Base-by-base conservation (phyloP, 805 yeast genomes). In the Saccharomyces mikatae region DNA sequence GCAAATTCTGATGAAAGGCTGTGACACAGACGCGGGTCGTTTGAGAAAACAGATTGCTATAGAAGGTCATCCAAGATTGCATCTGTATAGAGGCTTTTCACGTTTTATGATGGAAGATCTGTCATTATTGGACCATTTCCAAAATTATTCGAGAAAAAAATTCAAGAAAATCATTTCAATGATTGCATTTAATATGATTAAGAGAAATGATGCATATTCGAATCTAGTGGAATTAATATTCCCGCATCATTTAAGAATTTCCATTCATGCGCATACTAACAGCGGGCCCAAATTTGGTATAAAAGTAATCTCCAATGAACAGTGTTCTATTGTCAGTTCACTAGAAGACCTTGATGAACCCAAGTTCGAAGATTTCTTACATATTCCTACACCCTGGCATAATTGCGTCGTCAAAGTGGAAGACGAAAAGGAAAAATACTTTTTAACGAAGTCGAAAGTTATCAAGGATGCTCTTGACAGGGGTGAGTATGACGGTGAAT, bases 361-460 rank as follows among this genome's bases (percentile, higher is more conserved):
- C 1, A 62, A 62, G 28, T 75, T 70, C 61, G 81, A 78, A 47
- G 84, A 80, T 58, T 69, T 79, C 58, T 73, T 82, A 54, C 86
- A 82, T 64, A 80, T 82, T 55, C 86, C 86, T 50, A 81, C 86
- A 0, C 86, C 86, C 49, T 82, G 86, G 86, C 86, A 81, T 65
- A 82, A 82, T 59, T 71, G 80, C 52, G 75, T 81, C 13, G 77
- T 79, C 27, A 57, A 62, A 27, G 48, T 59, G 10, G 64, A 77
- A 52, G 73, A 71, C 49, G 76, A 74, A 31, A 65, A 66, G 36
- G 63, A 68, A 6, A 56, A 55, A 22, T 66, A 54, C 54, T 72
- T 62, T 54, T 65, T 75, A 57, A 70, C 76, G 4, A 74, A 72
- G 55, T 66, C 76, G 3, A 68, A 65, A 48, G 63, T 69, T 14